Evolutionary conservation across 441 rosid species (phyloP), one percentile per base, ranked within the genome.

Genomic region (Adansonia grandidieri): DNA sequence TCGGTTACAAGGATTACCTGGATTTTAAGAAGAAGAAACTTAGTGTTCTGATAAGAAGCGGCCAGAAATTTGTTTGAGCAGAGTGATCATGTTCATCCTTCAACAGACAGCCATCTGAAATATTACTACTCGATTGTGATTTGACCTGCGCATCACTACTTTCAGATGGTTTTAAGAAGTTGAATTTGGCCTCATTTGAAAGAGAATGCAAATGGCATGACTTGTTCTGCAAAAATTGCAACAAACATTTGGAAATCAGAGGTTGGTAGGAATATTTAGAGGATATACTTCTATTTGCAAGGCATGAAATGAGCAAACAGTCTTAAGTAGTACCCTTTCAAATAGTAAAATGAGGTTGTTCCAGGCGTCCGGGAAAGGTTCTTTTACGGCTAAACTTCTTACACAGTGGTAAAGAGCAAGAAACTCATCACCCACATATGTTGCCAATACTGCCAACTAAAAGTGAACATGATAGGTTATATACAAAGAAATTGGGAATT

Each of bases 311-410:
- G 5, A 57, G 61, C 22, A 69, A 62, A 4, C 61, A 77, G 9
- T 73, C 66, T 3, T 3, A 68, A 50, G 56, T 24, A 79, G 88
- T 86, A 96, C 99, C 88, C 87, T 90, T 85, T 96, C 98, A 74
- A 94, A 91, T 75, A 91, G 84, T 79, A 88, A 81, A 77, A 84
- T 66, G 64, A 96, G 96, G 88, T 96, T 96, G 82, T 90, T 85
- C 85, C 85, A 85, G 45, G 98, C 95, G 86, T 95, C 97, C 20
- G 95, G 98, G 78, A 96, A 96, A 62, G 96, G 98, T 77, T 94
- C 98, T 84, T 87, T 93, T 65, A 94, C 93, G 9, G 99, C 97
- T 82, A 96, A 88, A 85, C 99, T 96, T 89, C 99, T 88, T 63
- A 96, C 81, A 73, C 95, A 96, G 66, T 92, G 99, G 86, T 92